Percentiles rank a stretch among this genome's conserved stretches.
phyloP scores from a whole-genome alignment of 176 grass and related monocot species.

The Oryza coarctata region DNA sequence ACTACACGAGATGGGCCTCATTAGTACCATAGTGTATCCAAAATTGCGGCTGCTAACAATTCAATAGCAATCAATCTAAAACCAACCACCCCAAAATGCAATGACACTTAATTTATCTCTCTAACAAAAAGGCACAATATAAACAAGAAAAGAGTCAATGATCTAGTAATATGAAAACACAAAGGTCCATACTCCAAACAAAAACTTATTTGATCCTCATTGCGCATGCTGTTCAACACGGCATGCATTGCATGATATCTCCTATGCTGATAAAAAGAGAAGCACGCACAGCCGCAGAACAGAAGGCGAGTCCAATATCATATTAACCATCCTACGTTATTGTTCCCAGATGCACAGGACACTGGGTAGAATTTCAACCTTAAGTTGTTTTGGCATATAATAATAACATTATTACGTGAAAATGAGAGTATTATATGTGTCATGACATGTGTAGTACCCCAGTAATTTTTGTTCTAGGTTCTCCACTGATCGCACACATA shows the following conservation, averaged over 20 bases:
- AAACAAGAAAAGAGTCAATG: conserved; percentile 35
- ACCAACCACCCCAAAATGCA: conserved; percentile 54
- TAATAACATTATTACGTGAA: too few species aligned
- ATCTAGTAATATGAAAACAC: conserved; percentile 25
- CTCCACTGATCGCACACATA: too few species aligned
- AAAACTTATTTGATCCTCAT: conserved; percentile 21
- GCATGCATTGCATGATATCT: background rate
- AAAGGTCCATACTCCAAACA: conserved; percentile 26
- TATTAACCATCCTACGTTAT: too few species aligned
- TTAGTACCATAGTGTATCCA: background rate
- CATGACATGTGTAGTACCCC: too few species aligned
- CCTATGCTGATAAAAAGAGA: background rate
- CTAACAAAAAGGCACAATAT: conserved; percentile 29
- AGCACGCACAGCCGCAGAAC: background rate
- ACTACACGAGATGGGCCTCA: background rate
- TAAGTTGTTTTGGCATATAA: too few species aligned
- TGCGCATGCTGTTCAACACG: background rate
- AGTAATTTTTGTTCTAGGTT: too few species aligned
- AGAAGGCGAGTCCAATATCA: background rate
- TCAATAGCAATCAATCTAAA: conserved; percentile 32
- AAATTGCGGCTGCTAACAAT: conserved; percentile 23
- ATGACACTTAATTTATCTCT: conserved; percentile 15
- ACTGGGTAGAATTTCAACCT: too few species aligned
- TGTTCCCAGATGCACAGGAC: too few species aligned
- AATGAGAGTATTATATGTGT: too few species aligned